phyloP scores from a whole-genome alignment of 1,139 yeast genomes.

The Debaryomyces subglobosus region DNA sequence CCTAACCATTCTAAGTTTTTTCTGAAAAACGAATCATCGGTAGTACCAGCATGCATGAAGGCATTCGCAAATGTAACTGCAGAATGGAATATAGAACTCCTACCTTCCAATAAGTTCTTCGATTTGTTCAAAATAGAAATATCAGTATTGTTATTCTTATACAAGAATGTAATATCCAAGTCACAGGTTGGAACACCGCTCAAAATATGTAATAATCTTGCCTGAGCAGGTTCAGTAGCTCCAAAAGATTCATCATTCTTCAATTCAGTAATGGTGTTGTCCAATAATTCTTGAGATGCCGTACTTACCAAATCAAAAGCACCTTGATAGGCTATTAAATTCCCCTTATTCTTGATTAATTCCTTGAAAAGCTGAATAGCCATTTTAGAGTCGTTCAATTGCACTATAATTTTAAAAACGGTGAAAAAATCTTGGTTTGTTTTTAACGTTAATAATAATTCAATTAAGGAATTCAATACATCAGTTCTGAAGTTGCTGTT shows the following conservation, averaged over 20 bases:
- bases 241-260: slow-evolving; percentile 45
- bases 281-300: slow-evolving; percentile 90
- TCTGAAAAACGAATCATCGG: slow-evolving; percentile 91
- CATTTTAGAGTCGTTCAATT: slow-evolving; percentile 72
- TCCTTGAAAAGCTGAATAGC: slow-evolving; percentile 71
- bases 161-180: slow-evolving; percentile 83
- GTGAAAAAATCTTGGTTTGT: slow-evolving; percentile 78
- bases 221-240: slow-evolving; percentile 29
- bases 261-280: slow-evolving; percentile 55
- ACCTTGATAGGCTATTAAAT: slow-evolving; percentile 80
- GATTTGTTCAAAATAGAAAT: slow-evolving; percentile 79
- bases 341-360: slow-evolving; percentile 47
- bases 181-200: slow-evolving; percentile 96
- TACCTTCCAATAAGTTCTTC: slow-evolving; percentile 81
- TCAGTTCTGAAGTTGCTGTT: slow-evolving; percentile 66
- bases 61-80: slow-evolving; percentile 96
- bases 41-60: slow-evolving; percentile 94
- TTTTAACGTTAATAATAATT: slow-evolving; percentile 57
- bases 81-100: slow-evolving; percentile 91
- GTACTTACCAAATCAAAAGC: slow-evolving; percentile 93
- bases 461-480: slow-evolving; percentile 65
- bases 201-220: slow-evolving; percentile 66
- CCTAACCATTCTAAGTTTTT: slow-evolving; percentile 94
- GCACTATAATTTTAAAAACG: slow-evolving; percentile 83
- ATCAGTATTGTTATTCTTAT: slow-evolving; percentile 87